Percentiles rank a stretch among this genome's conserved stretches.
Evolutionary conservation across 306 rosid species (phyloP).

Genomic region (Medicago ruthenica): DNA sequence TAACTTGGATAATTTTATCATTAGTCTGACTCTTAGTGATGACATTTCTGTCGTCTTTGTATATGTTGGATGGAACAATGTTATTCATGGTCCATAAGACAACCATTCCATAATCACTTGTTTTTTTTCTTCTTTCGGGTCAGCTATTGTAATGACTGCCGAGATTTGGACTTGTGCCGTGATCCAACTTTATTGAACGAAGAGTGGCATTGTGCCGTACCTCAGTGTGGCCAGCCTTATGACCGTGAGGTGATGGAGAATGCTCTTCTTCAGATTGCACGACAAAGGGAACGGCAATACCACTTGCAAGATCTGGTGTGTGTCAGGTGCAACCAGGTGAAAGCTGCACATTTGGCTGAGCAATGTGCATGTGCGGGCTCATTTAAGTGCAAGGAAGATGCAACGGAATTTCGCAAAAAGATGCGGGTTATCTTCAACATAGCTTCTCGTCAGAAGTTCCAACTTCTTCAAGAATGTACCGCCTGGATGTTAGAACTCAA

Average conservation of each 20-base stretch:
- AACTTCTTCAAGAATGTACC: conserved; percentile 77
- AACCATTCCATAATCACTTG: conserved; percentile 20
- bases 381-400: conserved; percentile 73
- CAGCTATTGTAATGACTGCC: conserved; percentile 91
- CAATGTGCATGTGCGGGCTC: conserved; percentile 85
- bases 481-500: conserved; percentile 73
- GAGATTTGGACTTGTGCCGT: conserved; percentile 87
- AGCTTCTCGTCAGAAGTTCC: conserved; percentile 80
- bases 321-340: conserved; percentile 51
- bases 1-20: conserved; percentile 20
- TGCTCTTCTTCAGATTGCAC: conserved; percentile 76
- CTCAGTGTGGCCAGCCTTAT: conserved; percentile 93
- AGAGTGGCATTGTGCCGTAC: conserved; percentile 88
- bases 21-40: not conserved
- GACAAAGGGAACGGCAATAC: conserved; percentile 84
- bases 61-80: conserved; percentile 11
- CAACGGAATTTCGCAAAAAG: conserved; percentile 55
- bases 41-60: not conserved
- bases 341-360: conserved; percentile 88
- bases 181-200: conserved; percentile 63
- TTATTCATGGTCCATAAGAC: not conserved
- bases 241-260: conserved; percentile 83
- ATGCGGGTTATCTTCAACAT: conserved; percentile 71
- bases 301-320: conserved; percentile 64
- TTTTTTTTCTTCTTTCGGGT: not conserved